phyloP scores from a whole-genome alignment of 257 asterid species.

The Henckelia pumila region DNA sequence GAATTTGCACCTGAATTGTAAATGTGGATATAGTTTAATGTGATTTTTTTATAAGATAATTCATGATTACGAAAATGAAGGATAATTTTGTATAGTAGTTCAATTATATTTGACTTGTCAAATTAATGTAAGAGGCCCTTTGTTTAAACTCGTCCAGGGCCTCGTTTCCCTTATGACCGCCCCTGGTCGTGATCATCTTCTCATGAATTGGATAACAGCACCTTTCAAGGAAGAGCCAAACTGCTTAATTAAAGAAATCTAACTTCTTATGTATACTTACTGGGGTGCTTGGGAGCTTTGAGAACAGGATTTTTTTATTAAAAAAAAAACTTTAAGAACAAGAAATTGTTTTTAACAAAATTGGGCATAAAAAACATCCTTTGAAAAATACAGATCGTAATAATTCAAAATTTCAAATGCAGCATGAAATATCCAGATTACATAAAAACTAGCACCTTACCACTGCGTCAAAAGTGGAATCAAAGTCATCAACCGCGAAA shows the following conservation, averaged over 20 bases:
- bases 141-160: no score
- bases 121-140: no score
- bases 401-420: slow-evolving; percentile 4
- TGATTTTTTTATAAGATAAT: no score
- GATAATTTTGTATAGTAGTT: no score
- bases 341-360: no score
- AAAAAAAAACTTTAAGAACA: no score
- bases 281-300: background rate
- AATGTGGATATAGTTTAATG: no score
- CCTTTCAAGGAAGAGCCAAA: slow-evolving; percentile 11
- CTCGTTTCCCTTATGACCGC: no score
- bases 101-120: no score
- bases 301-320: no score
- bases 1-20: no score
- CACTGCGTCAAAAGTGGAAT: slow-evolving; percentile 98
- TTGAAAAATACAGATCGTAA: slow-evolving; percentile 13
- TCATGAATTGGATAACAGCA: background rate
- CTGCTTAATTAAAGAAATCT: background rate
- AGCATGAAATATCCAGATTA: slow-evolving; percentile 4
- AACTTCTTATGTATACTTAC: background rate
- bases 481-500: slow-evolving; percentile 98
- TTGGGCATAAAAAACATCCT: slow-evolving; percentile 8
- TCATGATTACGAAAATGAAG: no score
- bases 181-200: background rate
- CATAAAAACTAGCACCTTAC: slow-evolving; percentile 48